A percentile compares a stretch with the other conserved stretches of the same genome.
Evolutionary conservation across 305 asterid genomes (phyloP).

Genomic region (Rubia balearica): DNA sequence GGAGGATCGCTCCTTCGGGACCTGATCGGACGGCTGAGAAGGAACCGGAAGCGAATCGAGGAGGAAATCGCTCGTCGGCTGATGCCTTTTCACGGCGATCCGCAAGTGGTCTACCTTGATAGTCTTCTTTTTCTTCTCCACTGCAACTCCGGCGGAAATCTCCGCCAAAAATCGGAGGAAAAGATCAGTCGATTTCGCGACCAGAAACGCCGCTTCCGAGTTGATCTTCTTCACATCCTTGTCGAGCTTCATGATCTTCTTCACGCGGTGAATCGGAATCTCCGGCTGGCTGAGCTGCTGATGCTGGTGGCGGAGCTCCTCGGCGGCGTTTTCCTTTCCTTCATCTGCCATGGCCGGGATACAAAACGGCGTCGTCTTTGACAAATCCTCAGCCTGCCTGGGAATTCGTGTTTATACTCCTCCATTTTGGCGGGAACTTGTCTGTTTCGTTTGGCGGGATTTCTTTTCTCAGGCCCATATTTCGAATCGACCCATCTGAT

Average conservation of each 20-base stretch:
- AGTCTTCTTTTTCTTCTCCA: slow-evolving; percentile 70
- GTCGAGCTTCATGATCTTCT: slow-evolving; percentile 76
- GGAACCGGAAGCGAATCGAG: slow-evolving; percentile 70
- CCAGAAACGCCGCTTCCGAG: slow-evolving; percentile 67
- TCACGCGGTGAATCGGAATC: slow-evolving; percentile 64
- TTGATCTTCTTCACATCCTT: slow-evolving; percentile 67
- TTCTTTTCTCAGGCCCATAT: background rate
- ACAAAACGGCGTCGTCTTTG: background rate
- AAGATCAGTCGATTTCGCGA: slow-evolving; percentile 75
- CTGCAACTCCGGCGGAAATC: slow-evolving; percentile 52
- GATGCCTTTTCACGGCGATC: slow-evolving; percentile 66
- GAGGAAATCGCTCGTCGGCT: slow-evolving; percentile 74
- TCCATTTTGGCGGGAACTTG: background rate
- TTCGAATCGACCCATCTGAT: too few species aligned
- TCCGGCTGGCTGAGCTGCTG: slow-evolving; percentile 28
- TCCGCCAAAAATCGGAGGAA: slow-evolving; percentile 73
- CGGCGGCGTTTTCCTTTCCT: slow-evolving; percentile 29
- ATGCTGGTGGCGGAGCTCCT: slow-evolving; percentile 22
- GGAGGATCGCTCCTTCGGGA: slow-evolving; percentile 27
- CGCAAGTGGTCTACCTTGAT: slow-evolving; percentile 52
- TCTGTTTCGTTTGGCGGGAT: background rate
- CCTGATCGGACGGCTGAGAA: slow-evolving; percentile 34
- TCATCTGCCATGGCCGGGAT: slow-evolving; percentile 36
- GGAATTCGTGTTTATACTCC: background rate
- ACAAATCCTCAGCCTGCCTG: background rate